Evolutionary conservation across 306 rosid genomes (phyloP).

Genomic region (Medicago truncatula): MtrunA17r5.0-ANR NC_053042.1:484001-484500

Average conservation of each 20-base stretch:
- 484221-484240: constrained; percentile 42
- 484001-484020: no score
- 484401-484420: background rate
- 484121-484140: constrained; percentile 71
- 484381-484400: background rate
- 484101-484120: constrained; percentile 71
- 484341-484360: background rate
- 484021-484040: no score
- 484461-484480: background rate
- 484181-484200: constrained; percentile 40
- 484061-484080: constrained; percentile 39
- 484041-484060: no score
- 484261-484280: constrained; percentile 40
- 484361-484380: background rate
- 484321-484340: background rate
- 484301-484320: constrained; percentile 1
- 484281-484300: constrained; percentile 37
- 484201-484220: constrained; percentile 52
- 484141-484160: constrained; percentile 47
- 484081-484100: constrained; percentile 75
- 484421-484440: background rate
- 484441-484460: background rate
- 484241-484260: constrained; percentile 44
- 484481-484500: background rate
- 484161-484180: constrained; percentile 53